phyloP scores from a whole-genome alignment of 75 land plant species.

The Pseudotsuga menziesii region DNA sequence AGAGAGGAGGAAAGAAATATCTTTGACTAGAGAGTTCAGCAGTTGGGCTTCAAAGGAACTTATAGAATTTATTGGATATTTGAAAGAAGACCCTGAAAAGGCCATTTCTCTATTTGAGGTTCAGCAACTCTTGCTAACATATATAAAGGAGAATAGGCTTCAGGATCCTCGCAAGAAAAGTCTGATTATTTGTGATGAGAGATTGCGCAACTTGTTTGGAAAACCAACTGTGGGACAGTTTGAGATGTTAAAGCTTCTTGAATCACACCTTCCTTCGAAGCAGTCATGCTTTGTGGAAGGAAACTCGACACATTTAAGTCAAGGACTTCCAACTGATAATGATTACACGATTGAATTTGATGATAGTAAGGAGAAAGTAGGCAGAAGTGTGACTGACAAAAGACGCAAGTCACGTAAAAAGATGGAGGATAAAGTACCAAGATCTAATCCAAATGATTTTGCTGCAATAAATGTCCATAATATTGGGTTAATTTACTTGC shows the following conservation, averaged over 20 bases:
- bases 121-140: slow-evolving; percentile 69
- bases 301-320: slow-evolving; percentile 27
- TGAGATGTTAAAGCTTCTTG: slow-evolving; percentile 95
- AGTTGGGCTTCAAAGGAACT: slow-evolving; percentile 96
- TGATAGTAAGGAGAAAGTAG: slow-evolving; percentile 33
- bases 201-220: slow-evolving; percentile 70
- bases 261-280: slow-evolving; percentile 62
- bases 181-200: slow-evolving; percentile 83
- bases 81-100: slow-evolving; percentile 72
- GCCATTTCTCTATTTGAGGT: slow-evolving; percentile 56
- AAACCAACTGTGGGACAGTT: slow-evolving; percentile 86
- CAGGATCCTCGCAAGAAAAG: slow-evolving; percentile 82
- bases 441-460: slow-evolving; percentile 66
- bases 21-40: slow-evolving; percentile 23
- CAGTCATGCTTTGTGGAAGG: slow-evolving; percentile 22
- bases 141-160: slow-evolving; percentile 77
- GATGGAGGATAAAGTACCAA: slow-evolving; percentile 32
- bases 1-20: slow-evolving; percentile 13
- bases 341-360: slow-evolving; percentile 29
- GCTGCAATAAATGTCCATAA: slow-evolving; percentile 91
- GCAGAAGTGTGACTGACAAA: slow-evolving; percentile 28
- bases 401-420: slow-evolving; percentile 55
- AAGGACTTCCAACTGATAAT: slow-evolving; percentile 38
- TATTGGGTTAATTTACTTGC: slow-evolving; percentile 67
- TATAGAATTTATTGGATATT: slow-evolving; percentile 64